Conservation (phyloP, 2,329 filamentous ascomycete species). For the Ophiostoma sp. region DNA sequence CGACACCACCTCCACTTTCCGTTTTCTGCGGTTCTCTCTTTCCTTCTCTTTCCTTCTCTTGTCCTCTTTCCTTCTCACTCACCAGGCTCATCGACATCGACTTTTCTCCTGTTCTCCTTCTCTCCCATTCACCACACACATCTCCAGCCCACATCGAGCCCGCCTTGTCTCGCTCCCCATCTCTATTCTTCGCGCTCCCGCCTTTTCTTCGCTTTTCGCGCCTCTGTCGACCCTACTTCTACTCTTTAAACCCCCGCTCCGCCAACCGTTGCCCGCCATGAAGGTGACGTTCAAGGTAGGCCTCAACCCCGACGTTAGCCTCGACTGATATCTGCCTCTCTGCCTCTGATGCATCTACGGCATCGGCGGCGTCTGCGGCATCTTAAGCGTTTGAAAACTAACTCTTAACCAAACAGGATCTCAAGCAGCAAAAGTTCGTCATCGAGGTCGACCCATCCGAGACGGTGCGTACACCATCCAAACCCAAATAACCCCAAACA, state of each 20-base stretch:
- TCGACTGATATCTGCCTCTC: conserved; percentile 14
- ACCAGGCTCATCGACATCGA: conserved; percentile 8
- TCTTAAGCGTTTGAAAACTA: conserved; percentile 13
- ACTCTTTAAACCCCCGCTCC: background rate
- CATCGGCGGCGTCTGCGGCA: background rate
- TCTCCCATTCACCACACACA: background rate
- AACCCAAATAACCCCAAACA: conserved; percentile 7
- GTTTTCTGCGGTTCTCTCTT: background rate
- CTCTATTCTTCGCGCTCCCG: background rate
- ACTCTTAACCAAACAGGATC: conserved; percentile 56
- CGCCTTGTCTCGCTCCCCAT: background rate
- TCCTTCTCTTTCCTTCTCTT: background rate
- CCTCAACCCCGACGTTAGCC: background rate
- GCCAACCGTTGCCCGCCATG: conserved; percentile 46
- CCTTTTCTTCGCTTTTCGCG: conserved; percentile 6
- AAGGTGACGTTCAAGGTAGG: conserved; percentile 63
- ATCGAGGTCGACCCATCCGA: conserved; percentile 92
- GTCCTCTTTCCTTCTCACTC: background rate
- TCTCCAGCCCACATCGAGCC: background rate
- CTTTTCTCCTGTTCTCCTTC: conserved; percentile 1
- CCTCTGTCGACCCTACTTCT: conserved; percentile 10
- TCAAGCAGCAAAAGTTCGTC: conserved; percentile 97
- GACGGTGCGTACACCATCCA: conserved; percentile 56
- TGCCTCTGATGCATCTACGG: background rate
- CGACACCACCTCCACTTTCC: conserved; percentile 14